Percentiles rank a stretch among this genome's conserved stretches.
These are phyloP conservation scores for Mariannaea elegans DNA, from an alignment of 2,329 filamentous ascomycete genomes.

Conservation along the genomic window DNA sequence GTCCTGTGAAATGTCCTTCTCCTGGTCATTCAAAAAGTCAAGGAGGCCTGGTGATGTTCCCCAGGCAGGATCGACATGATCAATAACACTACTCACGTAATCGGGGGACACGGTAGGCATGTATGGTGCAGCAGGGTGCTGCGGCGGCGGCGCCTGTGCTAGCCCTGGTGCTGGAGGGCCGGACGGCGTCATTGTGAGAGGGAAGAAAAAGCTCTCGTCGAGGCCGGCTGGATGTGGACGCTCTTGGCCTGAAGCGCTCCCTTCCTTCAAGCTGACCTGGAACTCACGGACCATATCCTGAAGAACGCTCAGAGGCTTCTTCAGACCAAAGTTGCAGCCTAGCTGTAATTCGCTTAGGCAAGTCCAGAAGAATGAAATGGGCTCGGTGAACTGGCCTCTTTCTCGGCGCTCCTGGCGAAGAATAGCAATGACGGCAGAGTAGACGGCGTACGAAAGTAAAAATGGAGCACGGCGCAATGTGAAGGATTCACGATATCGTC, in stretches of 20 bases:
- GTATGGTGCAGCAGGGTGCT: conserved; percentile 29
- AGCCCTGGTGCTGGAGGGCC: not conserved
- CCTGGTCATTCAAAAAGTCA: conserved; percentile 43
- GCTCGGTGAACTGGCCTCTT: conserved; percentile 43
- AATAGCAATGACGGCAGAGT: conserved; percentile 46
- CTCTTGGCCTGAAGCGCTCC: conserved; percentile 29
- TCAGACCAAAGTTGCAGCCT: conserved; percentile 49
- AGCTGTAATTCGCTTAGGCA: conserved; percentile 46
- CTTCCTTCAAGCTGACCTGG: conserved; percentile 42
- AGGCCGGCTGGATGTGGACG: conserved; percentile 36
- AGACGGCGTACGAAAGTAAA: conserved; percentile 52
- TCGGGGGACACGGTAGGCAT: conserved; percentile 26
- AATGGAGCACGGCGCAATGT: conserved; percentile 52
- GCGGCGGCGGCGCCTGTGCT: conserved; percentile 13
- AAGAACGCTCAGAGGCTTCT: conserved; percentile 46
- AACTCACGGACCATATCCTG: conserved; percentile 46
- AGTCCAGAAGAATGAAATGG: conserved; percentile 49
- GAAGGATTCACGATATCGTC: conserved; percentile 49
- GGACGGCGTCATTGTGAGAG: conserved; percentile 38
- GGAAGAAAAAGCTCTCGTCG: conserved; percentile 44
- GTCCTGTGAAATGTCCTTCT: conserved; percentile 44
- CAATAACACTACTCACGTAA: conserved; percentile 33
- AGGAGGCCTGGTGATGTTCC: conserved; percentile 39
- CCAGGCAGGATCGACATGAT: conserved; percentile 37
- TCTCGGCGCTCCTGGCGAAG: conserved; percentile 43